Evolutionary conservation across 2,329 filamentous ascomycete species (phyloP).

Genomic region (Ceratocystis harringtonii): DNA sequence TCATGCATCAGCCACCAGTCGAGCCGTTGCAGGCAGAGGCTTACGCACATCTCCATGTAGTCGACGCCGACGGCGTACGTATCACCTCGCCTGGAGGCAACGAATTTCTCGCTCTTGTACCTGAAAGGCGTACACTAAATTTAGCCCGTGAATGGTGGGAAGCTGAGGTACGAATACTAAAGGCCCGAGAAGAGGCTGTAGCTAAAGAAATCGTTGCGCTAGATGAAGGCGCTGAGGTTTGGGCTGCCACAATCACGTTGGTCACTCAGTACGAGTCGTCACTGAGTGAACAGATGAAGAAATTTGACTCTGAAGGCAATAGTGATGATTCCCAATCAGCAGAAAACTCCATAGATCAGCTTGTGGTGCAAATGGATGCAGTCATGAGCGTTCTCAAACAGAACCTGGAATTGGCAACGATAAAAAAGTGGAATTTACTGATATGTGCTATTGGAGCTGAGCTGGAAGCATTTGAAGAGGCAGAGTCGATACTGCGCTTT

Average conservation of each 20-base stretch:
- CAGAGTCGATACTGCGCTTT: slow-evolving; percentile 38
- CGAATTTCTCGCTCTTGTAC: slow-evolving; percentile 45
- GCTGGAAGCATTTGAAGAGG: slow-evolving; percentile 49
- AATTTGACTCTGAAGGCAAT: slow-evolving; percentile 18
- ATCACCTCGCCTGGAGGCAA: slow-evolving; percentile 27
- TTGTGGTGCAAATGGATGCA: slow-evolving; percentile 40
- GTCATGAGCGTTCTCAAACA: slow-evolving; percentile 42
- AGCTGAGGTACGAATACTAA: slow-evolving; percentile 42
- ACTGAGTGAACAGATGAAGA: slow-evolving; percentile 41
- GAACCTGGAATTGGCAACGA: slow-evolving; percentile 40
- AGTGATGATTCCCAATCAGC: slow-evolving; percentile 20
- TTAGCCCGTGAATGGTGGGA: slow-evolving; percentile 62
- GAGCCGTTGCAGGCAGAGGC: slow-evolving; percentile 37
- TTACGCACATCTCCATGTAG: slow-evolving; percentile 19
- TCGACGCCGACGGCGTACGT: slow-evolving; percentile 16
- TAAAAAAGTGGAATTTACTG: slow-evolving; percentile 55
- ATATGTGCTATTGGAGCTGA: slow-evolving; percentile 64
- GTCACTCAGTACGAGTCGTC: slow-evolving; percentile 50
- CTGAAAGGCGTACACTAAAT: slow-evolving; percentile 49
- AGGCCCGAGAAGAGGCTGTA: slow-evolving; percentile 39
- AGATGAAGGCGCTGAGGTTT: slow-evolving; percentile 50
- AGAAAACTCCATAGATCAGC: slow-evolving; percentile 29
- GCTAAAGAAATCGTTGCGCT: slow-evolving; percentile 49
- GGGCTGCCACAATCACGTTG: slow-evolving; percentile 45
- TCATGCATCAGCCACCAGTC: slow-evolving; percentile 44